Evolutionary conservation across 225 moss, liverwort and hornwort species (phyloP), one percentile per base, ranked within the genome.

Genomic region (Straminergon stramineum): DNA sequence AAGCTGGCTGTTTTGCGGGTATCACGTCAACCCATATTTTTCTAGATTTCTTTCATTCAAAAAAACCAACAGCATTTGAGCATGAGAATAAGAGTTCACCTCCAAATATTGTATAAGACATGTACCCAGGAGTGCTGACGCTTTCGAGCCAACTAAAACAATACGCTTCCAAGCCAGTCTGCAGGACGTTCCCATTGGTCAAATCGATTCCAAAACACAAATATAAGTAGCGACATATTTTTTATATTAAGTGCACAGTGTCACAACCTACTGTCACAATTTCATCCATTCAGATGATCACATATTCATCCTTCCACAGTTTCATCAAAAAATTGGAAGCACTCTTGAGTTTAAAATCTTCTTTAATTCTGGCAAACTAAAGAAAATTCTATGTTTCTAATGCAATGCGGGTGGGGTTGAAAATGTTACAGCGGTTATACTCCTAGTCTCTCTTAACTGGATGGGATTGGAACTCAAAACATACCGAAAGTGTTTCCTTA

Each of bases 61-160:
- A 66, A 87, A 43, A 41, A 83, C 18, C 57, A 51, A 81, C 27
- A 27, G 58, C 45, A 69, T 37, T 66, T 53, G 53, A 84, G 69
- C 74, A 77, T 62, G 57, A 85, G 79, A 75, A 55, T 28, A 58
- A 87, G 85, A 51, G 64, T 28, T 86, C 61, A 93, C 94, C 94
- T 94, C 94, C 94, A 75, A 94, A 92, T 48, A 94, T 94, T 57
- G 94, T 90, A 30, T 91, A 94, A 75, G 93, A 74, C 69, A 20
- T 13, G 82, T 90, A 92, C 26, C 93, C 93, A 41, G 84, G 84
- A 67, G 91, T 90, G 88, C 79, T 91, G 6, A 82, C 86, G 53
- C 94, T 94, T 90, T 91, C 93, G 79, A 93, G 86, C 94, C 94
- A 94, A 82, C 94, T 93, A 61, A 94, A 91, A 55, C 94, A 94